Percentiles rank a stretch among this genome's conserved stretches.
Conservation (phyloP, 116 monocot species). For the Iris pallida region DNA sequence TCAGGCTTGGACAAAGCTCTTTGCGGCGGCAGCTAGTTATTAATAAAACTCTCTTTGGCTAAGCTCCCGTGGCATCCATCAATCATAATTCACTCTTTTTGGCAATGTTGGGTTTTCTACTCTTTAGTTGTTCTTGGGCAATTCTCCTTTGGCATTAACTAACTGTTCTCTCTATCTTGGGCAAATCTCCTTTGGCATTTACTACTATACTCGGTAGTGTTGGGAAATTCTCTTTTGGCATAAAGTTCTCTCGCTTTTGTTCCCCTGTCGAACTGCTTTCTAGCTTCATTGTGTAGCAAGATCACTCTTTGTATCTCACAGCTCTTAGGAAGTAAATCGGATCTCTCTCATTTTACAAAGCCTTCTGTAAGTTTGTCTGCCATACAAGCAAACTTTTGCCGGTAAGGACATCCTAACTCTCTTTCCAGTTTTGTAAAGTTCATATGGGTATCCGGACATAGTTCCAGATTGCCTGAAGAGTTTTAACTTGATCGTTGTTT, state of each 20-base stretch:
- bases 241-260: neutral
- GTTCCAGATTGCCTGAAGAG: no score
- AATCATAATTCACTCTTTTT: neutral
- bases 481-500: no score
- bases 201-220: slow-evolving; percentile 5
- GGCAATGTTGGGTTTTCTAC: neutral
- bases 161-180: neutral
- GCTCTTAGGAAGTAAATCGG: neutral
- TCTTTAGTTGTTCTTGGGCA: neutral
- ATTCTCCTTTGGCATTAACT: no score
- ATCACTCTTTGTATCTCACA: neutral
- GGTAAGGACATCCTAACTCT: no score
- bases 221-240: slow-evolving; percentile 44
- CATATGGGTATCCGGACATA: no score
- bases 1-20: neutral
- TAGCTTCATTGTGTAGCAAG: neutral
- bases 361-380: neutral
- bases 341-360: no score
- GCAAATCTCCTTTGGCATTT: slow-evolving; percentile 27
- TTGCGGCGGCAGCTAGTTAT: no score
- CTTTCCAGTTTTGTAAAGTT: no score
- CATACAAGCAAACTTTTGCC: neutral
- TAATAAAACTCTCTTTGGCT: slow-evolving; percentile 8
- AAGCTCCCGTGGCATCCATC: slow-evolving; percentile 25
- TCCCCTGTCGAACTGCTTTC: neutral